These are phyloP conservation scores for Pachysandra terminalis DNA, from an alignment of 164 flowering plant genomes.

Conservation along the genomic window DNA sequence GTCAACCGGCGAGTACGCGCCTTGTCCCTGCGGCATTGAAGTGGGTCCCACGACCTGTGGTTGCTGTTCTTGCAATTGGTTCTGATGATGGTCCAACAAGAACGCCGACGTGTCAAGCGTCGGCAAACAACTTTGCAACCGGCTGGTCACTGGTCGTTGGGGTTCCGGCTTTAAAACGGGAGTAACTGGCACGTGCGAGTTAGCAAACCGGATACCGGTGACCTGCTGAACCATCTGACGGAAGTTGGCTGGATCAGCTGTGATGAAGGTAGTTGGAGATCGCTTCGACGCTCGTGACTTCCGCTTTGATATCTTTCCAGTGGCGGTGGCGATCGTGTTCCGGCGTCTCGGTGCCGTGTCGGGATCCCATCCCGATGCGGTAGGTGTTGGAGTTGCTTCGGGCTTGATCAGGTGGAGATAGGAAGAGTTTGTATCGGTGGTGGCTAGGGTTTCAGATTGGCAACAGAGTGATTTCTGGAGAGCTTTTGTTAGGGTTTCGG, in stretches of 20 bases:
- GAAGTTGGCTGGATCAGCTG: slow-evolving; percentile 85
- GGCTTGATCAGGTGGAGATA: slow-evolving; percentile 10
- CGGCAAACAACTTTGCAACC: slow-evolving; percentile 41
- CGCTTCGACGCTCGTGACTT: slow-evolving; percentile 77
- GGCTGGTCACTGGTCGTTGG: slow-evolving; percentile 34
- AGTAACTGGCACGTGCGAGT: slow-evolving; percentile 18
- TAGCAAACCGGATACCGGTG: slow-evolving; percentile 59
- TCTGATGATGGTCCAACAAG: slow-evolving; percentile 39
- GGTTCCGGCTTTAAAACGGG: slow-evolving; percentile 75
- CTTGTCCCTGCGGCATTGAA: slow-evolving; percentile 5
- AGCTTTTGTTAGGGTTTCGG: slow-evolving; percentile 64
- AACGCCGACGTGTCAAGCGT: slow-evolving; percentile 77
- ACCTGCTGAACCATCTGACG: slow-evolving; percentile 98
- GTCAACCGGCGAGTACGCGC: slow-evolving; percentile 13
- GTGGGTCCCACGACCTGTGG: slow-evolving; percentile 22
- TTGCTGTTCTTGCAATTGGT: not conserved
- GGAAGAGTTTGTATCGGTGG: slow-evolving; percentile 6
- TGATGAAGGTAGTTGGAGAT: slow-evolving; percentile 77
- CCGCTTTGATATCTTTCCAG: slow-evolving; percentile 58
- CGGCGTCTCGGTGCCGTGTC: slow-evolving; percentile 27
- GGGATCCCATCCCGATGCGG: slow-evolving; percentile 42
- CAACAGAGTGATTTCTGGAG: slow-evolving; percentile 49
- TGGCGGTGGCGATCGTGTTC: slow-evolving; percentile 8
- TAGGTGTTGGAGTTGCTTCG: slow-evolving; percentile 21
- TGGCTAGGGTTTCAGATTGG: slow-evolving; percentile 11